Evolutionary conservation across 23 red algal species (phyloP).

Genomic region (Gracilaria gracilis): DNA sequence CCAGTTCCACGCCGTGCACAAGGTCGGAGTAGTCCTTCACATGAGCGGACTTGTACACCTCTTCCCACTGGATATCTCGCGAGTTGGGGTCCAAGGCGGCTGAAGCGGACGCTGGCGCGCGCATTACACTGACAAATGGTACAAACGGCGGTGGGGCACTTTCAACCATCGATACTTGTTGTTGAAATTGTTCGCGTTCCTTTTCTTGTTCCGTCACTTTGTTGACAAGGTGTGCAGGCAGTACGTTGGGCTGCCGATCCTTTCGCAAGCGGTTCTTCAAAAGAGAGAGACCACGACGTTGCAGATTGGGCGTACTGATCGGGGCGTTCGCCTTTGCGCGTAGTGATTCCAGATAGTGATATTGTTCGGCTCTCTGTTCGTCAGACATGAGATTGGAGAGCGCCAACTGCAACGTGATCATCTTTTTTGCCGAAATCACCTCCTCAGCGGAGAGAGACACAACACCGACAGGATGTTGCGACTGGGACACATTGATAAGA

Average conservation of each 20-base stretch:
- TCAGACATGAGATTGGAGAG: conserved; percentile 64
- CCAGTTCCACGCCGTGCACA: conserved; percentile 29
- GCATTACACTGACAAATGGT: conserved; percentile 58
- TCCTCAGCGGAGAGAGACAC: conserved; percentile 58
- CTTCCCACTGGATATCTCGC: conserved; percentile 70
- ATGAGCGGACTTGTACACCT: conserved; percentile 57
- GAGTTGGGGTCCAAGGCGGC: conserved; percentile 43
- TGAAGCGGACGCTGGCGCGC: conserved; percentile 37
- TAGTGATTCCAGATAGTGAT: conserved; percentile 44
- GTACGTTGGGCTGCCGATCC: conserved; percentile 33
- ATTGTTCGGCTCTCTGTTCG: conserved; percentile 34
- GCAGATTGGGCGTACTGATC: conserved; percentile 25
- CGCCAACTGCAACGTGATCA: conserved; percentile 49
- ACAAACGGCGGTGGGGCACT: conserved; percentile 67
- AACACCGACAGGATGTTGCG: neutral
- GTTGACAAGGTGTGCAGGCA: conserved; percentile 66
- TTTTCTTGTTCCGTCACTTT: conserved; percentile 22
- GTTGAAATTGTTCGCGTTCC: conserved; percentile 35
- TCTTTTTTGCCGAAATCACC: conserved; percentile 72
- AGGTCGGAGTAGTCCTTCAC: conserved; percentile 69
- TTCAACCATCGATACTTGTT: conserved; percentile 43
- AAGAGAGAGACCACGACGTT: conserved; percentile 19
- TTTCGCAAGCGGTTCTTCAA: conserved; percentile 55
- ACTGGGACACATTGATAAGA: conserved; percentile 30
- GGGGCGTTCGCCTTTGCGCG: conserved; percentile 59